A percentile compares a stretch with the other conserved stretches of the same genome.
Conservation (phyloP, 2,329 filamentous ascomycete genomes). For the Colletotrichum sp. region DNA sequence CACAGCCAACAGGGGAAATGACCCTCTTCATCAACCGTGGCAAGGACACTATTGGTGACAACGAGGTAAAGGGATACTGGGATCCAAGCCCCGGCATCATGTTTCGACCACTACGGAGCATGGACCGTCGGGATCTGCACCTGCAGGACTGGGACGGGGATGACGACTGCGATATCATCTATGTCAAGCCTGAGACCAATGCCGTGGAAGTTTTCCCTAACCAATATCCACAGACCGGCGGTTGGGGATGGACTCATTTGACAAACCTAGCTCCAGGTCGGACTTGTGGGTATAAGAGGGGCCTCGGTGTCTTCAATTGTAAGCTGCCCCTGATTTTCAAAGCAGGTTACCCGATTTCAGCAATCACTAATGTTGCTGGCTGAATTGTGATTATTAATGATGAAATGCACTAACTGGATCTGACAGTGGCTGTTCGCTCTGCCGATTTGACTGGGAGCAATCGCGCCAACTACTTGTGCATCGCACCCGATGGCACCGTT, state of each 20-base stretch:
- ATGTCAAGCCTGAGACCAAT: slow-evolving; percentile 29
- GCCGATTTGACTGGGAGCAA: slow-evolving; percentile 35
- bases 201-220: slow-evolving; percentile 29
- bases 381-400: neutral
- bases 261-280: neutral
- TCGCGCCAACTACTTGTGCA: slow-evolving; percentile 35
- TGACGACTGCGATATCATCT: slow-evolving; percentile 37
- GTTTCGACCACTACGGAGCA: slow-evolving; percentile 13
- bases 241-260: neutral
- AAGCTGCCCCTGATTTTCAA: neutral
- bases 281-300: slow-evolving; percentile 28
- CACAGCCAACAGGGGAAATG: neutral
- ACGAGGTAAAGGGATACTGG: neutral
- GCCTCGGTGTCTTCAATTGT: slow-evolving; percentile 27
- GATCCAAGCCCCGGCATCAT: neutral
- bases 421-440: slow-evolving; percentile 27
- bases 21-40: slow-evolving; percentile 14
- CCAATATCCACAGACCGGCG: slow-evolving; percentile 5
- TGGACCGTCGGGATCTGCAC: slow-evolving; percentile 27
- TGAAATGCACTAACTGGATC: neutral
- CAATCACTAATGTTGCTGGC: accelerated
- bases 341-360: neutral
- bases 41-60: neutral
- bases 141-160: slow-evolving; percentile 42
- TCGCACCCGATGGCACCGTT: slow-evolving; percentile 29